These are phyloP conservation scores for Sordariomycetes sp. DNA, from an alignment of 2,329 filamentous ascomycete species.

Conservation along the genomic window DNA sequence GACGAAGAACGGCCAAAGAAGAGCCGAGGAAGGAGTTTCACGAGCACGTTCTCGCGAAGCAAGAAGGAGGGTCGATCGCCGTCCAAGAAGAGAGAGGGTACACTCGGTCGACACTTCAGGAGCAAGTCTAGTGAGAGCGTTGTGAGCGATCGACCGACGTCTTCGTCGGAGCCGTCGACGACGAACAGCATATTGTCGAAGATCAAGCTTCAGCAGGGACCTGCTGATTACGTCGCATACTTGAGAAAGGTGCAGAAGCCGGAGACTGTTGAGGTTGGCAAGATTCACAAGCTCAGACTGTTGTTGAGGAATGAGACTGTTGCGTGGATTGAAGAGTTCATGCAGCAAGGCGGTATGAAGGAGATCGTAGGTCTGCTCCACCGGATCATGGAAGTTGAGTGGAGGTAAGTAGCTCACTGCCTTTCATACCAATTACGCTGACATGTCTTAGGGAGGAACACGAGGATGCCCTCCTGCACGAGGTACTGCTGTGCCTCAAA, in stretches of 20 bases:
- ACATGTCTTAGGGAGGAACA: conserved; percentile 66
- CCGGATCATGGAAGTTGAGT: conserved; percentile 91
- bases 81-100: conserved; percentile 62
- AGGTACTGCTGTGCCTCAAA: conserved; percentile 87
- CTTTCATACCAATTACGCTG: background rate
- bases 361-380: conserved; percentile 81
- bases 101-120: conserved; percentile 54
- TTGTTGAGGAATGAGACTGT: conserved; percentile 91
- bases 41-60: conserved; percentile 57
- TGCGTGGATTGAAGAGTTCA: conserved; percentile 88
- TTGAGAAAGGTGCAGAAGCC: conserved; percentile 73
- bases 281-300: conserved; percentile 84
- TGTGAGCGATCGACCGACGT: conserved; percentile 49
- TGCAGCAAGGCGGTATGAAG: conserved; percentile 81
- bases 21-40: conserved; percentile 53
- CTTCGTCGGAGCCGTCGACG: conserved; percentile 36
- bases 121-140: conserved; percentile 67
- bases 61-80: conserved; percentile 51
- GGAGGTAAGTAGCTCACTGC: conserved; percentile 56
- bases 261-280: conserved; percentile 82
- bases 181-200: conserved; percentile 53
- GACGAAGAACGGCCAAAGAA: conserved; percentile 43
- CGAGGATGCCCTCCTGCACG: conserved; percentile 86
- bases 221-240: conserved; percentile 80
- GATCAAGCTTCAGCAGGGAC: conserved; percentile 64